Evolutionary conservation across 805 yeast species (phyloP), one percentile per base, ranked within the genome.

Genomic region (Candida berthetii): DNA sequence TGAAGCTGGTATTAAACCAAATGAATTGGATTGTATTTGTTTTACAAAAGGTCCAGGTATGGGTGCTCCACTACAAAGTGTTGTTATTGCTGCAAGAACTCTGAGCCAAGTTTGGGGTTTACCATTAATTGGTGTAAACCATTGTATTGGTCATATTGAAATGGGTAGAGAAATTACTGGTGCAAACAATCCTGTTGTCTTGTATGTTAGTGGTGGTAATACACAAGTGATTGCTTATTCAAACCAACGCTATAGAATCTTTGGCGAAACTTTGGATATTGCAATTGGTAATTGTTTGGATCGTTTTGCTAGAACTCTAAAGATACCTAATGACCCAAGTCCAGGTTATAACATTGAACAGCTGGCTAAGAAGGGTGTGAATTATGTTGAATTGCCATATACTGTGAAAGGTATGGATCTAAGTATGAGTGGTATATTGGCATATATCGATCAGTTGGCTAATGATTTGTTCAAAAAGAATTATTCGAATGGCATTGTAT

Each of bases 111-210:
- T 91, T 49, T 88, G 96, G 95, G 59, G 75, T 2, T 65, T 85
- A 18, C 98, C 99, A 0, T 61, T 93, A 27, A 82, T 93, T 7
- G 98, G 98, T 0, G 99, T 93, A 3, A 93, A 93, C 55, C 99
- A 93, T 62, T 93, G 99, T 63, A 79, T 93, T 31, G 99, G 99
- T 1, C 99, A 93, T 62, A 93, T 93, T 46, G 99, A 93, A 60
- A 93, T 93, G 99, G 99, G 99, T 11, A 70, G 99, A 45, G 98
- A 91, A 57, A 91, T 93, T 57, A 93, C 99, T 0, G 95, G 93
- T n/a, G 98, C 98, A 0, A 73, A 71, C n/a, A 91, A 93, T 56
- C 99, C 99, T 0, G 98, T 93, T 38, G 99, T 93, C 9, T 68
- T 93, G 40, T 93, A 93, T 55, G 99, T 93, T 10, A 86, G 96